Evolutionary conservation across 2,329 filamentous ascomycete genomes (phyloP), one percentile per base, ranked within the genome.

Genomic region (Calonectria leucothoes): DNA sequence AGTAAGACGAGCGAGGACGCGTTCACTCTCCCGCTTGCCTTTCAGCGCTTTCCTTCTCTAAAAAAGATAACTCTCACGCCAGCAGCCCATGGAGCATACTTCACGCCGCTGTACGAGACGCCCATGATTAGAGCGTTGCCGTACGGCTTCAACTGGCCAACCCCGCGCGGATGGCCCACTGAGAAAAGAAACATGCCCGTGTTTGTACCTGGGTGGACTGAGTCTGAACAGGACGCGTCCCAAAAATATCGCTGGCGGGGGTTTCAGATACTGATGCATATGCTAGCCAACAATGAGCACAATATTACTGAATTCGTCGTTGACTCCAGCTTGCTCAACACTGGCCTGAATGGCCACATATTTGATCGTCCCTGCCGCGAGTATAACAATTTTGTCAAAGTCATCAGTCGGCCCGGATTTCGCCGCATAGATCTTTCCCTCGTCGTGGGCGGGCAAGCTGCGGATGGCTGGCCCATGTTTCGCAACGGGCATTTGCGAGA

Each of bases 301-400:
- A 35, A 37, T 2, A 20, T 63, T 12, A n/a, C 42, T 2, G 66
- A 69, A 42, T 69, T 69, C 12, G 42, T 63, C 42, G 55, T 69
- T 17, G 66, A 69, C 55, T 42, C 57, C 8, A 37, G 52, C 14
- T 31, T 61, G 15, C 52, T 69, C 3, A 49, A 61, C 29, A 69
- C 55, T 6, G 66, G 66, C 5, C n/a, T 69, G 2, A 69, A 69
- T 17, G 0, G 64, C 68, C 8, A 84, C 42, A 67, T 71, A 20
- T 71, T 71, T 42, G 69, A 71, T 10, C 2, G 31, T 25, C 25
- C 29, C 0, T 68, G 69, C n/a, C 29, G 61, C 3, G 64, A 67
- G n/a, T 71, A 61, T 42, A 45, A 20, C 7, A 27, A 71, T 52
- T 63, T 71, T 1, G 25, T 52, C 0, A 29, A 39, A 1, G 15